Evolutionary conservation across 176 grass and related monocot genomes (phyloP), one percentile per base, ranked within the genome.

Genomic region (Phoenix dactylifera): DNA sequence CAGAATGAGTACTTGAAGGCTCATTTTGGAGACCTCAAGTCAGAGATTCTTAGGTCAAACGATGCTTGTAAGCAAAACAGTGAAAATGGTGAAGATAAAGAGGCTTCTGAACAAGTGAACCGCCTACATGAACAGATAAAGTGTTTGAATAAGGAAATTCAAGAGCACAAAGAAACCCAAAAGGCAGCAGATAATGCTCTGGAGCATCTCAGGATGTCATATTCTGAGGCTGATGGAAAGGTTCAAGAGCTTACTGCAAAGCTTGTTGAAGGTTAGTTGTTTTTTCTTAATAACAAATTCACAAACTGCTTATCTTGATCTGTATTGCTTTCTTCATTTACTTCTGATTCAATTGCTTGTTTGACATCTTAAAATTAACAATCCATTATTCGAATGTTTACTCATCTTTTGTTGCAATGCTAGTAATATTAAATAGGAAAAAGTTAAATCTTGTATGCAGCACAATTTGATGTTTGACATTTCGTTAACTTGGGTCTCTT

Each of bases 221-320:
- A 88, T 26, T 76, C 78, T 4, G 87, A 98, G 52, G 93, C 88
- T 22, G 93, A 92, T 26, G 76, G 76, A 67, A 98, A 98, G 76
- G 79, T 80, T 55, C 84, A 92, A 67, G 74, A 77, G 59, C 79
- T 92, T 63, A 68, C 88, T 14, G 58, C 74, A 62, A 98, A 98
- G 81, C 84, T 92, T 52, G 54, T 51, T 24, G 70, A 98, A 80
- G 93, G 93, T 98, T 78, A 77, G 84, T 61, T 18, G 28, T 44
- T 55, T 44, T 12, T 6, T 44, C 9, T 44, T 44, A 44, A 44
- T 44, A 44, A 10, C 1, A 44, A 44, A 44, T 44, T 44, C 35
- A 12, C 6, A 44, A 44, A 44, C 35, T 44, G 35, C 10, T 44
- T 44, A 44, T 44, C 35, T 44, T 44, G 9, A 12, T 44, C 35